Evolutionary conservation across 108 stramenopile species (phyloP), one percentile per base, ranked within the genome.

Genomic region (Cyclostephanos tholiformis): DNA sequence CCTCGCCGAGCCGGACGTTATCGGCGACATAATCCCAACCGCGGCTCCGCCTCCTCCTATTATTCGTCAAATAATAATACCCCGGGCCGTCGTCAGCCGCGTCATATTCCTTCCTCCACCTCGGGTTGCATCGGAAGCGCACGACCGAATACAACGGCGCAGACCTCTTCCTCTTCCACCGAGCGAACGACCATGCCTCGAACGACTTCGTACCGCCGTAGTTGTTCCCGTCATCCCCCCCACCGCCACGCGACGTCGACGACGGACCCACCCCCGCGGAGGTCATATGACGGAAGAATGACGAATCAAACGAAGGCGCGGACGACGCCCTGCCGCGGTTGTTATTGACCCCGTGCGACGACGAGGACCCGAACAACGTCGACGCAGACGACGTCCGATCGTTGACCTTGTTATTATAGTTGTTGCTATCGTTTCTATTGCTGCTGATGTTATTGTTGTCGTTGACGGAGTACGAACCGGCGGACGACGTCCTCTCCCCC

Each of bases 81-180:
- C 51, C 48, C 8, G n/a, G n/a, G n/a, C n/a, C n/a, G n/a, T n/a
- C n/a, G n/a, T n/a, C n/a, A n/a, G n/a, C n/a, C n/a, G n/a, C n/a
- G n/a, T n/a, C n/a, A n/a, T 63, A 49, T 8, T 59, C 44, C 9
- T 26, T 17, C 78, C 72, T 25, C 78, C 78, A 79, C n/a, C 36
- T 9, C 19, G 58, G 72, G 39, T 73, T 68, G 49, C 72, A 73
- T 32, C 78, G 67, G 62, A 79, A 79, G 55, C 78, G 35, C 4
- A 79, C 44, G 7, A 72, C 48, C 8, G 71, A 61, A 52, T 79
- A 79, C 35, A 79, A 64, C 2, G 78, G 72, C 3, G 71, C 52
- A 0, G 78, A 73, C 32, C 73, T 79, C 43, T 69, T 79, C 49
- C 69, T 73, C 62, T 71, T 72, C 78, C 78, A 73, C 8, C 51